A percentile compares a stretch with the other conserved stretches of the same genome.
Conservation (phyloP, 352 stramenopile genomes). For the Phytophthora meadii region DNA sequence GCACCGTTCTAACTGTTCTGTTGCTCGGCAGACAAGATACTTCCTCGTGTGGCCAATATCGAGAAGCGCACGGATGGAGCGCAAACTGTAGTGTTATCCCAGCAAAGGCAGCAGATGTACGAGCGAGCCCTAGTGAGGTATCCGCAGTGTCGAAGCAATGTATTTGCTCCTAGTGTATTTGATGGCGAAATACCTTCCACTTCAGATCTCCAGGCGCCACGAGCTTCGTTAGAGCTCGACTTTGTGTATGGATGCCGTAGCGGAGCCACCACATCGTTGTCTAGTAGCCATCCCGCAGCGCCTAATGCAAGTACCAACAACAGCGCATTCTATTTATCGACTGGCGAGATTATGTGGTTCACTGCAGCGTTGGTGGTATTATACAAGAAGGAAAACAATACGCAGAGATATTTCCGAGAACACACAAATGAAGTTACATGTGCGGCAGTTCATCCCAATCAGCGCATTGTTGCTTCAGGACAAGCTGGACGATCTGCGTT, state of each 20-base stretch:
- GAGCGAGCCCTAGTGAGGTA: constrained; percentile 67
- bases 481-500: constrained; percentile 64
- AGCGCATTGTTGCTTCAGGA: constrained; percentile 64
- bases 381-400: constrained; percentile 59
- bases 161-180: constrained; percentile 67
- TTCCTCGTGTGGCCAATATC: constrained; percentile 75
- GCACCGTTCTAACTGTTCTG: neutral
- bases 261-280: constrained; percentile 31
- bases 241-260: constrained; percentile 72
- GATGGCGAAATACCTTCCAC: constrained; percentile 30
- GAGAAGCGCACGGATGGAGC: constrained; percentile 61
- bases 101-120: constrained; percentile 74
- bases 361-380: constrained; percentile 64
- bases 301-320: constrained; percentile 49
- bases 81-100: constrained; percentile 46
- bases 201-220: constrained; percentile 28
- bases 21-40: constrained; percentile 57
- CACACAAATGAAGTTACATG: constrained; percentile 71
- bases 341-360: constrained; percentile 73
- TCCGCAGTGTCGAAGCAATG: constrained; percentile 71
- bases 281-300: constrained; percentile 29
- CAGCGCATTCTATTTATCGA: constrained; percentile 62
- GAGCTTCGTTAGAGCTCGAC: constrained; percentile 57
- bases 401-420: constrained; percentile 64
- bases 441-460: constrained; percentile 64